Base-by-base conservation (phyloP, 1,139 yeast species). In the Taphrina deformans region DNA sequence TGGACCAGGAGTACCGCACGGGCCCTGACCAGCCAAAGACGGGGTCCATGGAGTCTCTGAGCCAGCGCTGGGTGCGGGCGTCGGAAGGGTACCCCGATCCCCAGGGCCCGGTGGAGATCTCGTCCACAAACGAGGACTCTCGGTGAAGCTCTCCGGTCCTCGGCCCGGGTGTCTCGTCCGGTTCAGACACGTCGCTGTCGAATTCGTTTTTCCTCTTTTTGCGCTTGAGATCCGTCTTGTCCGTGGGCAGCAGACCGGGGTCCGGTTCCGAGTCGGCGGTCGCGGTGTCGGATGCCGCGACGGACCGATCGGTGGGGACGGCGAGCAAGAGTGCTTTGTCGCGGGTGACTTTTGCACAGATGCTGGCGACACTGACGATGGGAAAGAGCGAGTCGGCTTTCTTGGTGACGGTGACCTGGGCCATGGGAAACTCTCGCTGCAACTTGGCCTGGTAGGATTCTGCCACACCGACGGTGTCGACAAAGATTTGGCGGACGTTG, bases 381-480 rank as follows among this genome's bases (percentile, higher is more conserved):
- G 98, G 97, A 73, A 82, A 93, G n/a, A 90, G 74, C 29, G 97
- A 85, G 78, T 95, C 99, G 0, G 99, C 99, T 74, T 93, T 93
- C 73, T 93, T 95, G 16, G 96, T 84, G n/a, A 95, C 99, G 0
- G 91, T 87, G 51, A 95, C 82, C 66, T 82, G 83, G 44, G 90
- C 78, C 0, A 75, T 76, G 0, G 97, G 97, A 72, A 95, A 95
- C 63, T 83, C 76, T 29, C 76, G 75, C 67, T 84, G 82, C 59
- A 95, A 78, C 74, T 92, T 93, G 23, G 81, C 83, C 72, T 89
- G 96, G 73, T 95, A 95, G 48, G 87, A 79, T 0, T 77, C 83
- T 4, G 99, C 98, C 0, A 98, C 97, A 0, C 99, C 99, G 40
- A 95, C 99, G 0, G 99, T 95, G 73, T 95, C 99, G 6, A 95